Conservation (phyloP, 2,329 filamentous ascomycete species). For the Colletotrichum musicola region DNA sequence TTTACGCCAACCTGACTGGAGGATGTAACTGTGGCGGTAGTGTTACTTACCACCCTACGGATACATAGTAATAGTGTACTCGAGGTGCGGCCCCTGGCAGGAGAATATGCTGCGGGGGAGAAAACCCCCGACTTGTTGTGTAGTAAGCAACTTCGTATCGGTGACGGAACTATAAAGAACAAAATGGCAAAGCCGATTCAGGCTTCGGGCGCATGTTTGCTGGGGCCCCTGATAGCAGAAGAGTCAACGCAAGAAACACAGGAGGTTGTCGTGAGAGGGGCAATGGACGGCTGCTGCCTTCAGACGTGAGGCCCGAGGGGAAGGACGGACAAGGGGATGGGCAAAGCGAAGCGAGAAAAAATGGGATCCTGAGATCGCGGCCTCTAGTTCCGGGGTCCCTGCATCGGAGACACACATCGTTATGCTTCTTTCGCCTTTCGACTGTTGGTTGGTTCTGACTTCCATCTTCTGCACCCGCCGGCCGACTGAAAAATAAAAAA, state of each 20-base stretch:
- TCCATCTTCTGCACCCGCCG: not conserved
- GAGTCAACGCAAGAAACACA: not conserved
- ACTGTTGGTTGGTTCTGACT: not conserved
- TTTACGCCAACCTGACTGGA: conserved; percentile 1
- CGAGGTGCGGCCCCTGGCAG: no score
- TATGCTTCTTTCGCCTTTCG: conserved; percentile 17
- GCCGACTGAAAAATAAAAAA: no score
- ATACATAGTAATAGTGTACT: no score
- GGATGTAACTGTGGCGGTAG: conserved; percentile 27
- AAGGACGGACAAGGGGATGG: conserved; percentile 1
- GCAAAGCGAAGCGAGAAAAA: conserved; percentile 27
- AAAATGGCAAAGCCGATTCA: not conserved
- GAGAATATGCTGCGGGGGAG: not conserved
- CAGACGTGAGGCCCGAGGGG: not conserved
- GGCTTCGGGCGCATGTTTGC: not conserved
- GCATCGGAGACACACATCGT: conserved; percentile 26
- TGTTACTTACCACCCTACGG: not conserved
- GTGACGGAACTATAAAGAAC: conserved; percentile 6
- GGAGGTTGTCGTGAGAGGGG: no score
- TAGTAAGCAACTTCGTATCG: not conserved
- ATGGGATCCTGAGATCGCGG: conserved; percentile 1
- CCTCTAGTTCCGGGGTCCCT: conserved; percentile 15
- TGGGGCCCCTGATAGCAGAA: not conserved
- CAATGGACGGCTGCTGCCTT: not conserved
- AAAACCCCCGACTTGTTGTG: not conserved